Conservation (phyloP, 2,329 filamentous ascomycete genomes). For the Penicillium sp. region DNA sequence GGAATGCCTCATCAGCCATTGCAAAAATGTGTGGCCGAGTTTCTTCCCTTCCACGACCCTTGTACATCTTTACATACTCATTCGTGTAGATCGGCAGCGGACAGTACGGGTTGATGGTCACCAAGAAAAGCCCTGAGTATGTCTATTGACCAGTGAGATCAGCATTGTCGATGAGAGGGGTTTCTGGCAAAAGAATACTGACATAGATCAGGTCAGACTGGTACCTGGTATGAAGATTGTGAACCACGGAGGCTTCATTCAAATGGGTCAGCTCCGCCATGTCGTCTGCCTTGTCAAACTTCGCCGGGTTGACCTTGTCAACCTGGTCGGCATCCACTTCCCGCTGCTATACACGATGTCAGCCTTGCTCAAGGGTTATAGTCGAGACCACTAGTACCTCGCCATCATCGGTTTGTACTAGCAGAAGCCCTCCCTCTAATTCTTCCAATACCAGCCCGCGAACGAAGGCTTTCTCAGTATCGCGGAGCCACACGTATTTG, state of each 20-base stretch:
- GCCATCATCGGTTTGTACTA: conserved; percentile 93
- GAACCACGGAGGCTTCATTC: conserved; percentile 96
- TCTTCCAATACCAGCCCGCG: conserved; percentile 92
- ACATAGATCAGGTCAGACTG: conserved; percentile 91
- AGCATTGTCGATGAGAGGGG: neutral
- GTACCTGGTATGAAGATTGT: conserved; percentile 94
- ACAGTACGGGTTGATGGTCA: conserved; percentile 96
- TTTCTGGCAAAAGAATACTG: conserved; percentile 29
- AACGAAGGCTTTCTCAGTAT: conserved; percentile 83
- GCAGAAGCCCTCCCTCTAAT: conserved; percentile 65
- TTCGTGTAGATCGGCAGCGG: conserved; percentile 92
- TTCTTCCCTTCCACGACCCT: conserved; percentile 85
- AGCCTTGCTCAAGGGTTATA: conserved; percentile 16
- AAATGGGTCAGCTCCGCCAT: conserved; percentile 98
- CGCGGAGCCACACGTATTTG: conserved; percentile 95
- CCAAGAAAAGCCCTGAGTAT: conserved; percentile 94
- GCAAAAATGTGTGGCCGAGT: conserved; percentile 97
- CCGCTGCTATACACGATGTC: conserved; percentile 64
- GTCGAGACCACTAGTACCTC: conserved; percentile 59
- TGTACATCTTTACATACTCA: conserved; percentile 98
- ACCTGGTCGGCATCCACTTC: conserved; percentile 84
- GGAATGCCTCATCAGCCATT: conserved; percentile 94
- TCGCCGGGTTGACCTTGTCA: conserved; percentile 98
- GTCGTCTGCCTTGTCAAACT: conserved; percentile 98
- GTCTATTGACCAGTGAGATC: conserved; percentile 56